Conservation (phyloP, 164 flowering plant genomes). For the Vitis rotundifolia region DNA sequence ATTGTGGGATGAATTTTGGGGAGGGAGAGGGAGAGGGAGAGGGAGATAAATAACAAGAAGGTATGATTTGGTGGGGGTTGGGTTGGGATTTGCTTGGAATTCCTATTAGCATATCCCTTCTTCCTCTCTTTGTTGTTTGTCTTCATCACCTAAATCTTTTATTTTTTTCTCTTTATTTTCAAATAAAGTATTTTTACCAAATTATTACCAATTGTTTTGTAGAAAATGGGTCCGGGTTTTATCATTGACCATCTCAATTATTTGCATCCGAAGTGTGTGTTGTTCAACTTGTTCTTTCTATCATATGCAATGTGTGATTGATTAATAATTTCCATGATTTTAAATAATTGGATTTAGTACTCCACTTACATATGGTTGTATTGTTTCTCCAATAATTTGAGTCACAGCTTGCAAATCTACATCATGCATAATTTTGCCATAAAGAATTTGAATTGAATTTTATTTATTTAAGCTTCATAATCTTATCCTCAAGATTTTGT, state of each 20-base stretch:
- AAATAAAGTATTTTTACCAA: conserved; percentile 3
- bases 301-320: too few species aligned
- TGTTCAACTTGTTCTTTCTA: too few species aligned
- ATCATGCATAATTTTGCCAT: too few species aligned
- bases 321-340: too few species aligned
- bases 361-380: too few species aligned
- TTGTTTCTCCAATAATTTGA: too few species aligned
- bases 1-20: conserved; percentile 2
- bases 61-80: conserved; percentile 13
- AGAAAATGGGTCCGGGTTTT: conserved; percentile 11
- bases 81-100: conserved; percentile 13
- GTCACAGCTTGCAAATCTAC: too few species aligned
- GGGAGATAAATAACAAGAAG: background rate
- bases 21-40: background rate
- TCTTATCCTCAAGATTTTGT: too few species aligned
- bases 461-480: too few species aligned
- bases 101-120: conserved; percentile 21
- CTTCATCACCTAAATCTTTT: conserved; percentile 9
- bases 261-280: too few species aligned
- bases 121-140: conserved; percentile 20
- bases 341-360: too few species aligned
- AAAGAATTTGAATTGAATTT: too few species aligned
- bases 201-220: conserved; percentile 17
- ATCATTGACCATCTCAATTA: conserved; percentile 3
- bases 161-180: conserved; percentile 2